Evolutionary conservation across 2,329 filamentous ascomycete species (phyloP).

Genomic region (Nothopassalora personata): DNA sequence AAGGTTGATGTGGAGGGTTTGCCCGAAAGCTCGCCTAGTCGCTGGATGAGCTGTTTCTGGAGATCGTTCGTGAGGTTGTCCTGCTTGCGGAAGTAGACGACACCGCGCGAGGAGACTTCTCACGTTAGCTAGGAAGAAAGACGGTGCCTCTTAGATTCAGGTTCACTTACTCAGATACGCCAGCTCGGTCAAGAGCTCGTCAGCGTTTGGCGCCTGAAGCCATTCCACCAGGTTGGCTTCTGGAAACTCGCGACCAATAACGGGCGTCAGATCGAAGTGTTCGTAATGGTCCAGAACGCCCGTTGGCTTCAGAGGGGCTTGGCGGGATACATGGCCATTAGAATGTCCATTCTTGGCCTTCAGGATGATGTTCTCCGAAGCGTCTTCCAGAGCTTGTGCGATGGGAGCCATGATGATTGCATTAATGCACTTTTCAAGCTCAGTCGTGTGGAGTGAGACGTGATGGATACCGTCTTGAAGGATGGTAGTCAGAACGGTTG

Average conservation of each 20-base stretch:
- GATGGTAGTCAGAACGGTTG: not conserved
- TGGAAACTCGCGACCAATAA: constrained; percentile 47
- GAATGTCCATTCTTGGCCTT: not conserved
- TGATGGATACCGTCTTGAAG: too few species aligned
- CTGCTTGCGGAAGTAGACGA: constrained; percentile 64
- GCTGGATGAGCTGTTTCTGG: constrained; percentile 57
- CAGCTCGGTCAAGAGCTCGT: constrained; percentile 36
- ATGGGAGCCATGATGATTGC: constrained; percentile 4
- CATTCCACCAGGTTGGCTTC: constrained; percentile 33
- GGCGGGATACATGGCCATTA: not conserved
- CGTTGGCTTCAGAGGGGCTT: constrained; percentile 30
- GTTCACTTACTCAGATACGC: constrained; percentile 52
- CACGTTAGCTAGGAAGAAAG: not conserved
- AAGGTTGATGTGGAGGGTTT: constrained; percentile 53
- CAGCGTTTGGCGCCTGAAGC: constrained; percentile 33
- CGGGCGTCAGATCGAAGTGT: constrained; percentile 46
- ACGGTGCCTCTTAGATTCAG: not conserved
- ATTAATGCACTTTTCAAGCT: not conserved
- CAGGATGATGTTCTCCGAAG: not conserved
- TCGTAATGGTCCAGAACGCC: constrained; percentile 41
- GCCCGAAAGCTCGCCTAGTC: constrained; percentile 54
- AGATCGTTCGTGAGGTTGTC: constrained; percentile 56
- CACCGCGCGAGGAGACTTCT: constrained; percentile 61
- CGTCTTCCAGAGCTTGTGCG: constrained; percentile 1
- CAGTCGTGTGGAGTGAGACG: not conserved